Conservation (phyloP, 768 basidiomycete species). For the Amyloporia xantha region DNA sequence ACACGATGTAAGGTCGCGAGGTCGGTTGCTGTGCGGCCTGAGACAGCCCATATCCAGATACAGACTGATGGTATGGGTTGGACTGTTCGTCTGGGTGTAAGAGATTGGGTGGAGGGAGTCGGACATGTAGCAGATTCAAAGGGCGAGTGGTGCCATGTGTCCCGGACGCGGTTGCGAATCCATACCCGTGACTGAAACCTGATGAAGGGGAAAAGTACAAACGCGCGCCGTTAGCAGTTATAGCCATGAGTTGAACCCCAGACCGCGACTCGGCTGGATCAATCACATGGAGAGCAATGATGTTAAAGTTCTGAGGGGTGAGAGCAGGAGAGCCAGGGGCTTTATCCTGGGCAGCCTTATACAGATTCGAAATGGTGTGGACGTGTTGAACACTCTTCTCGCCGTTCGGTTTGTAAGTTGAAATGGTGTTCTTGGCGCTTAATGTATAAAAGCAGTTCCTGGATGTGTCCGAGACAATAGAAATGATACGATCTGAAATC, state of each 20-base stretch:
- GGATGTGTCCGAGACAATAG: constrained; percentile 57
- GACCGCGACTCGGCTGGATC: constrained; percentile 59
- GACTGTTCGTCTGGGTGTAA: constrained; percentile 71
- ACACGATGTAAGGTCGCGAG: constrained; percentile 52
- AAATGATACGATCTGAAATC: constrained; percentile 59
- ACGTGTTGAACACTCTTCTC: constrained; percentile 64
- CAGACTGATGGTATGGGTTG: constrained; percentile 40
- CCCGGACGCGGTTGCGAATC: constrained; percentile 32
- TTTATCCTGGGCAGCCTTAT: constrained; percentile 74
- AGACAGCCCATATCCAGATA: constrained; percentile 41
- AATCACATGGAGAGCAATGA: constrained; percentile 66
- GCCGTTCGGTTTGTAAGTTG: constrained; percentile 55
- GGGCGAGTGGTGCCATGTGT: constrained; percentile 29
- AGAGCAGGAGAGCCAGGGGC: constrained; percentile 71
- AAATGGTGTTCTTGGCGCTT: constrained; percentile 57
- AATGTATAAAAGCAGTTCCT: constrained; percentile 78
- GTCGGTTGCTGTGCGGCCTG: constrained; percentile 39
- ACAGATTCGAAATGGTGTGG: constrained; percentile 71
- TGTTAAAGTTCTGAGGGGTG: constrained; percentile 60
- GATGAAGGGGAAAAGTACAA: constrained; percentile 65
- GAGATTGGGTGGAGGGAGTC: constrained; percentile 69
- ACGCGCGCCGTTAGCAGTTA: constrained; percentile 78
- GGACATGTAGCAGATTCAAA: constrained; percentile 70
- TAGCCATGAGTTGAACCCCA: constrained; percentile 69
- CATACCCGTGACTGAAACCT: constrained; percentile 42